Evolutionary conservation across 2,329 filamentous ascomycete species (phyloP).

Genomic region (Tolypocladium ophioglossoides): DNA sequence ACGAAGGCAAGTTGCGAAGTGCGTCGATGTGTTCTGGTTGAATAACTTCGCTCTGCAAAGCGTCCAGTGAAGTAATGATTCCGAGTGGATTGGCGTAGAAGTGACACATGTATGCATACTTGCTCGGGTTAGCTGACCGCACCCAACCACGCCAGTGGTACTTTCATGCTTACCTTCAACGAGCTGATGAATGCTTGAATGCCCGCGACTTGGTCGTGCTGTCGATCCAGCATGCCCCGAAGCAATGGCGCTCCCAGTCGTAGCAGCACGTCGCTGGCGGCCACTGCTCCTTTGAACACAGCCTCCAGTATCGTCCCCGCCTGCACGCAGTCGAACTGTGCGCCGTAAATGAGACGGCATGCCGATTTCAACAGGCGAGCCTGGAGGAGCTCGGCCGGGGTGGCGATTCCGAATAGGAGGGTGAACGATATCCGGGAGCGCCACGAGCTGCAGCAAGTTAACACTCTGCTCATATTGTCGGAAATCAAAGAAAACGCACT

Average conservation of each 20-base stretch:
- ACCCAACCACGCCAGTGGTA: not conserved
- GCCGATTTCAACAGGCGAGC: conserved; percentile 60
- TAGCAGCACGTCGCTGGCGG: conserved; percentile 43
- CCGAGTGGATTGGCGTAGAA: conserved; percentile 72
- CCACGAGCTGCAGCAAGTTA: conserved; percentile 45
- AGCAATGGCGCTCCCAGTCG: conserved; percentile 55
- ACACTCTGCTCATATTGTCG: not conserved
- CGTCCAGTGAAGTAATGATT: conserved; percentile 38
- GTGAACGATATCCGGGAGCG: conserved; percentile 66
- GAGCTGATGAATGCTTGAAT: conserved; percentile 62
- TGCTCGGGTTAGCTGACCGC: conserved; percentile 20
- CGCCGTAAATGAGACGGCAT: conserved; percentile 55
- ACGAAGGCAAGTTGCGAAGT: conserved; percentile 58
- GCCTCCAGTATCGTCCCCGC: conserved; percentile 61
- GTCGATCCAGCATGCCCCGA: conserved; percentile 55
- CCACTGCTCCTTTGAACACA: conserved; percentile 57
- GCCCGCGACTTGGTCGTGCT: conserved; percentile 67
- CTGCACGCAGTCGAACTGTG: conserved; percentile 68
- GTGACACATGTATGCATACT: conserved; percentile 81
- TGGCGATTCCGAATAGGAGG: conserved; percentile 69
- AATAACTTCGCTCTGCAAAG: conserved; percentile 20
- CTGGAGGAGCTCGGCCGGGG: conserved; percentile 70
- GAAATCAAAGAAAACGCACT: conserved; percentile 30
- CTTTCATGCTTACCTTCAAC: conserved; percentile 42
- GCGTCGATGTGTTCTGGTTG: conserved; percentile 55